phyloP scores from a whole-genome alignment of 371 early-diverging fungal species.

The Mortierella sp. region DNA sequence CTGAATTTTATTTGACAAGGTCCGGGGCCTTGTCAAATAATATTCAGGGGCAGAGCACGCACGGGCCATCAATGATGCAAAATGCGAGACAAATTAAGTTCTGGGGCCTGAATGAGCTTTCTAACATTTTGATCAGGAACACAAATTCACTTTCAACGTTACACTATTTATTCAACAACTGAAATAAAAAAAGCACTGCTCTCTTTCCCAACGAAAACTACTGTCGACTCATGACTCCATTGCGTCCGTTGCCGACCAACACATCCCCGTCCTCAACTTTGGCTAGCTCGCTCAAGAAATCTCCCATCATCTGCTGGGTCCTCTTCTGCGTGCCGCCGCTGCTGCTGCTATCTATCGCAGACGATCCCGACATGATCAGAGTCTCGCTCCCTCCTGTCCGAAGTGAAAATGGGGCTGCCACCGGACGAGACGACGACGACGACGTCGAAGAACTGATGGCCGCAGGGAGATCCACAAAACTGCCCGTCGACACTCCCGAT shows the following conservation, averaged over 20 bases:
- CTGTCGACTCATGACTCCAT: conserved; percentile 27
- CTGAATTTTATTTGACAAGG: no score
- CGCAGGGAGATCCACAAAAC: conserved; percentile 15
- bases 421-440: conserved; percentile 3
- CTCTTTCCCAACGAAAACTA: no score
- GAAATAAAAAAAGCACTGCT: neutral
- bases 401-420: neutral
- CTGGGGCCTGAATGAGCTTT: no score
- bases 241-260: conserved; percentile 39
- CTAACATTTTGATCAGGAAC: no score
- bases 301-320: conserved; percentile 43
- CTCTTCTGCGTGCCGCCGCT: conserved; percentile 17
- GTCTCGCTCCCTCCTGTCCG: neutral
- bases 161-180: neutral
- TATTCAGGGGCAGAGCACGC: no score
- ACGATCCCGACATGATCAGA: conserved; percentile 12
- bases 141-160: no score
- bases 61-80: no score
- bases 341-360: conserved; percentile 14
- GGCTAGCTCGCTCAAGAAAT: conserved; percentile 44
- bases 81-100: no score
- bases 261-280: conserved; percentile 49
- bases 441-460: neutral
- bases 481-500: neutral
- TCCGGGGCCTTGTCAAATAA: no score